Conservation (phyloP, 345 rosid genomes). For the Eucalyptus globulus region DNA sequence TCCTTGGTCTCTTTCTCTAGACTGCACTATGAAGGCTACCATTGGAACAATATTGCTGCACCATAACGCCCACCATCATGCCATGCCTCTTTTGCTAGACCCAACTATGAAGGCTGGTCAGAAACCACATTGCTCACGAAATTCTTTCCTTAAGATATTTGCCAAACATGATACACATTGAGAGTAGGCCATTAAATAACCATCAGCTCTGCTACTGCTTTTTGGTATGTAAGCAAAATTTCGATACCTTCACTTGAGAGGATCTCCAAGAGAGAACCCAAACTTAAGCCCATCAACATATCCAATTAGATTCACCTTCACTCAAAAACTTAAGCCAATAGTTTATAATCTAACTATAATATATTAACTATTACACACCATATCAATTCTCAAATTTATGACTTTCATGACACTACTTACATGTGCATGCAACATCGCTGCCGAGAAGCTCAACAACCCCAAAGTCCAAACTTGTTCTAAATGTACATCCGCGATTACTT, state of each 20-base stretch:
- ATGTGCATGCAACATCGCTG: background rate
- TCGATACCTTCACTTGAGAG: no score
- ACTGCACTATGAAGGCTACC: background rate
- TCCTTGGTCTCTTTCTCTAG: background rate
- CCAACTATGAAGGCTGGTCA: background rate
- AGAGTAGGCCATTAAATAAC: background rate
- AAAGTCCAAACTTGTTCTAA: background rate
- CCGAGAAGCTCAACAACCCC: background rate
- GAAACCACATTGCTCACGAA: background rate
- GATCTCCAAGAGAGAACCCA: background rate
- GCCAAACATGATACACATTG: background rate
- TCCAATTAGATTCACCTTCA: fast-evolving
- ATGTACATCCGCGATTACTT: background rate
- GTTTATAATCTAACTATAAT: no score
- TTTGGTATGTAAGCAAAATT: background rate
- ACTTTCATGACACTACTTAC: background rate
- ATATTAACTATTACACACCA: background rate
- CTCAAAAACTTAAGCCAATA: no score
- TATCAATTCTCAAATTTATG: background rate
- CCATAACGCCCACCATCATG: background rate
- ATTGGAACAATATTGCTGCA: fast-evolving
- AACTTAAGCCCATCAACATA: background rate
- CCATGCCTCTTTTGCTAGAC: background rate
- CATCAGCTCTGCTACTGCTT: fast-evolving
- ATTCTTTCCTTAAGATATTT: background rate